These are phyloP conservation scores for Pseudogymnoascus destructans DNA, from an alignment of 2,329 filamentous ascomycete genomes.

Conservation along the genomic window DNA sequence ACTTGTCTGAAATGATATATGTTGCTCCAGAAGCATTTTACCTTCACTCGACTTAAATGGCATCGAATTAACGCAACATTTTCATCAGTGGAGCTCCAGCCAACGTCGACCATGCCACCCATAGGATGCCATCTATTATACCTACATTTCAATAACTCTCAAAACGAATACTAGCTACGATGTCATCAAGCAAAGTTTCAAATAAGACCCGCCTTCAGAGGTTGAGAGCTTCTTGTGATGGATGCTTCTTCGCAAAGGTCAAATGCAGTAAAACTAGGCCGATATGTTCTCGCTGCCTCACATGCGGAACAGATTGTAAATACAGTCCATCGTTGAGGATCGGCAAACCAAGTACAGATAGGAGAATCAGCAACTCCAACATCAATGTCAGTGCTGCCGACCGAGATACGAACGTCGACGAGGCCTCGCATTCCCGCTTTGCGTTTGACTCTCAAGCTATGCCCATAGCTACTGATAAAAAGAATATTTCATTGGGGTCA, in stretches of 20 bases:
- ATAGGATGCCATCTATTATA: background rate
- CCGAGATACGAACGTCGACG: background rate
- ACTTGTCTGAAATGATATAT: background rate
- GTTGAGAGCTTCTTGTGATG: slow-evolving; percentile 38
- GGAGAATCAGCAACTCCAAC: slow-evolving; percentile 16
- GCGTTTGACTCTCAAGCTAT: slow-evolving; percentile 4
- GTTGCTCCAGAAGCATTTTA: background rate
- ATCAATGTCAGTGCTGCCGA: slow-evolving; percentile 10
- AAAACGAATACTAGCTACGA: slow-evolving; percentile 9
- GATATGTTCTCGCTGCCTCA: slow-evolving; percentile 38
- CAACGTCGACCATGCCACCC: background rate
- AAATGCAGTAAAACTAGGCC: slow-evolving; percentile 42
- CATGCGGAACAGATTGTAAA: slow-evolving; percentile 36
- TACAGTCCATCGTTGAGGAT: slow-evolving; percentile 40
- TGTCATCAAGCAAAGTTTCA: slow-evolving; percentile 12
- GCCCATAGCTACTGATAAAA: slow-evolving; percentile 1
- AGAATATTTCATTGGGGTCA: background rate
- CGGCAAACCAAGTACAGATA: slow-evolving; percentile 34
- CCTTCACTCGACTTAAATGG: background rate
- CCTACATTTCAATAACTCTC: background rate
- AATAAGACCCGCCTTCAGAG: slow-evolving; percentile 30
- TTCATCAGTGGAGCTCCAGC: background rate
- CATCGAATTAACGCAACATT: background rate
- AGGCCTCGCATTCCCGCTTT: background rate
- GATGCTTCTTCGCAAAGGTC: slow-evolving; percentile 42